Conservation (phyloP, 2,329 filamentous ascomycete genomes). For the Akanthomyces uredinophilus region DNA sequence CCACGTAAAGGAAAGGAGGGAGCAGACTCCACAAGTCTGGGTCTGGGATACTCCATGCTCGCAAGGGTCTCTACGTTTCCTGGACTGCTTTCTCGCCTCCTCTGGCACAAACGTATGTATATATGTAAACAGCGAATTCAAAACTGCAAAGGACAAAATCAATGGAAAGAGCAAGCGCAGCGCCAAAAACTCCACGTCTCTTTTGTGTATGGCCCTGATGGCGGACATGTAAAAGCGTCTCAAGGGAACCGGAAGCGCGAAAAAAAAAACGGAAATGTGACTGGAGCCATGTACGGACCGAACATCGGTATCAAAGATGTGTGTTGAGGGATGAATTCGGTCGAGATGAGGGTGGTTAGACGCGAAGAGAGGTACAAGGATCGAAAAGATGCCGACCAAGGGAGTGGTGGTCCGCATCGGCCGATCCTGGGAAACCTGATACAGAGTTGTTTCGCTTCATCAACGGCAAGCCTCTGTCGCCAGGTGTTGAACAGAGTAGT, state of each 20-base stretch:
- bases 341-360: too few species aligned
- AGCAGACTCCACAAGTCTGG: neutral
- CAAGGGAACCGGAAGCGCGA: neutral
- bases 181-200: slow-evolving; percentile 5
- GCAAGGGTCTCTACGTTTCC: neutral
- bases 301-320: neutral
- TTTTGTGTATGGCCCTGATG: neutral
- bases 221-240: neutral
- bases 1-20: neutral
- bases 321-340: neutral
- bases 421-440: neutral
- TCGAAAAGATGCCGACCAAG: too few species aligned
- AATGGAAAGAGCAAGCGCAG: neutral
- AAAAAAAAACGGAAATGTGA: neutral
- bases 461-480: neutral
- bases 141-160: neutral
- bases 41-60: neutral
- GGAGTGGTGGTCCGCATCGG: neutral
- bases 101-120: neutral
- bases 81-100: neutral
- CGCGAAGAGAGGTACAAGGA: neutral
- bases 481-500: too few species aligned
- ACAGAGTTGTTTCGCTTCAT: neutral
- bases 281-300: neutral
- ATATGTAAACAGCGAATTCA: neutral